phyloP scores from a whole-genome alignment of 2,329 filamentous ascomycete genomes.

The Alternaria dauci region DNA sequence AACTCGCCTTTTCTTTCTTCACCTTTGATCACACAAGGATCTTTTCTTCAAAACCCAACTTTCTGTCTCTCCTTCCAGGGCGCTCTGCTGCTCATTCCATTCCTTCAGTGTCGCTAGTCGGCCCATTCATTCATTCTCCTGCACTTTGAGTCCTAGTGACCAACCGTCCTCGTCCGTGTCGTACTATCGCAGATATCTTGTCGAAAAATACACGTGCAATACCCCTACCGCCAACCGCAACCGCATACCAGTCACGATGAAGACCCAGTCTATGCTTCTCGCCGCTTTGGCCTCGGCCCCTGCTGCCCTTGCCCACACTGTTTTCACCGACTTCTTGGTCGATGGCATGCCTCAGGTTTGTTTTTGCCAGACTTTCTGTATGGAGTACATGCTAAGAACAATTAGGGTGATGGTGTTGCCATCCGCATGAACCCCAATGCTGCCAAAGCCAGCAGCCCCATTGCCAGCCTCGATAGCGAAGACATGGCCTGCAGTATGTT shows the following conservation, averaged over 20 bases:
- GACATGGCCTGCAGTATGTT: constrained; percentile 76
- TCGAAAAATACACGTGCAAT: background rate
- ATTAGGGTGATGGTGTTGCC: constrained; percentile 73
- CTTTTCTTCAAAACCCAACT: constrained; percentile 37
- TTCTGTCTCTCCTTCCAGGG: constrained; percentile 42
- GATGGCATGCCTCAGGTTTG: constrained; percentile 44
- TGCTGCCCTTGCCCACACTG: constrained; percentile 46
- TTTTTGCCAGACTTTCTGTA: background rate
- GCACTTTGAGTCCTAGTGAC: constrained; percentile 44
- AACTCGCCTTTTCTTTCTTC: constrained; percentile 6
- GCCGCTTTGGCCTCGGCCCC: constrained; percentile 45
- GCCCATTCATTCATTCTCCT: constrained; percentile 36
- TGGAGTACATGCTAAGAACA: constrained; percentile 28
- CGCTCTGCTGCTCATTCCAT: constrained; percentile 39
- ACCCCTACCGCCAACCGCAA: constrained; percentile 6
- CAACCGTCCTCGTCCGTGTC: constrained; percentile 29
- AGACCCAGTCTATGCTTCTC: constrained; percentile 45
- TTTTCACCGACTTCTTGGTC: constrained; percentile 48
- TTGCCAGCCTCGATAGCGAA: constrained; percentile 64
- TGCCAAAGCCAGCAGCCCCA: constrained; percentile 63
- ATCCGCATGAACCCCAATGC: constrained; percentile 70
- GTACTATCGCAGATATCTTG: constrained; percentile 26
- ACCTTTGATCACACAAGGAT: constrained; percentile 34
- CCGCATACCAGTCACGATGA: constrained; percentile 36
- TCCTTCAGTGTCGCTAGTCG: constrained; percentile 51